Evolutionary conservation across 768 basidiomycete species (phyloP).

Genomic region (Rhodotorula paludigena): DNA sequence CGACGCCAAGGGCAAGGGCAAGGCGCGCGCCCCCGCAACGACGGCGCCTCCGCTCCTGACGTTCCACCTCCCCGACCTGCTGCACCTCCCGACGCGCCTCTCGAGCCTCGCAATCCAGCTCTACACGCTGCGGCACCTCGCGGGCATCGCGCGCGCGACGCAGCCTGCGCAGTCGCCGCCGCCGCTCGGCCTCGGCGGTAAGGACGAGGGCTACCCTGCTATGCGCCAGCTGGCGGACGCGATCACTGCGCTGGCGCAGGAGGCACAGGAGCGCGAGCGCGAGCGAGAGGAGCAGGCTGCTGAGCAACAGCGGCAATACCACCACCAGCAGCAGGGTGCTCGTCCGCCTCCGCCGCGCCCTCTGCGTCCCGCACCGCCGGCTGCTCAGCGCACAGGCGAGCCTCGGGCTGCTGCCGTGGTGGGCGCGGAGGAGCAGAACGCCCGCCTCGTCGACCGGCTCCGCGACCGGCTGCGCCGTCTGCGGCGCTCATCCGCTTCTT

Average conservation of each 20-base stretch:
- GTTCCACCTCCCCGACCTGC: constrained; percentile 30
- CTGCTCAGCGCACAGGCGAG: too few relatives aligned
- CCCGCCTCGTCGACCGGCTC: constrained; percentile 18
- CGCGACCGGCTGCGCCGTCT: constrained; percentile 16
- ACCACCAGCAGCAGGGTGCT: background rate
- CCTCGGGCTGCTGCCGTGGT: background rate
- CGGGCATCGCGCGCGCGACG: constrained; percentile 32
- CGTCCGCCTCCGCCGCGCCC: background rate
- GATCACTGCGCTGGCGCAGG: constrained; percentile 1
- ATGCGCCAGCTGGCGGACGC: constrained; percentile 17
- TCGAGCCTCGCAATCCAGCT: constrained; percentile 32
- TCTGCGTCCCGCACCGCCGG: too few relatives aligned
- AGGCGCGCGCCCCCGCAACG: constrained; percentile 1
- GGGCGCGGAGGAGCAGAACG: constrained; percentile 9
- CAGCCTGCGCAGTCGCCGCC: background rate
- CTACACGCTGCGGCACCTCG: constrained; percentile 35
- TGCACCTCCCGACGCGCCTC: constrained; percentile 33
- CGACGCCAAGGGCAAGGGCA: constrained; percentile 19
- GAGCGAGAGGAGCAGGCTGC: background rate
- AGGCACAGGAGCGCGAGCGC: background rate
- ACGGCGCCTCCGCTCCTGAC: background rate
- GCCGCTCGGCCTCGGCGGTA: background rate
- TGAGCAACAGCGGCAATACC: background rate
- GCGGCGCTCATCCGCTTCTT: background rate
- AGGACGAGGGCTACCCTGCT: constrained; percentile 14